Base-by-base conservation (phyloP, 352 stramenopile species). In the Phytophthora melonis region DNA sequence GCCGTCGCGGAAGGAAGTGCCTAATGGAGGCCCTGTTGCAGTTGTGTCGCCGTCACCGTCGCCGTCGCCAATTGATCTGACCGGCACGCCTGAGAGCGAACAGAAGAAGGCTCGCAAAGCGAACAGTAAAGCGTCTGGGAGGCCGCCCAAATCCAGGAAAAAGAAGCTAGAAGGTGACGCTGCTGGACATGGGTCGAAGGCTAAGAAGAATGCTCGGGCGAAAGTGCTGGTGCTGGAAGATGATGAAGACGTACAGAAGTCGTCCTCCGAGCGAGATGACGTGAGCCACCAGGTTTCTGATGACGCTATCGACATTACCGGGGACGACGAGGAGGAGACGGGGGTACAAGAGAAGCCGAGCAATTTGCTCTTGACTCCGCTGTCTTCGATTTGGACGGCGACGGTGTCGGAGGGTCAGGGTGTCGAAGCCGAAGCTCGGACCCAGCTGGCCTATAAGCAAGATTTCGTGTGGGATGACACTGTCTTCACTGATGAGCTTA, bases 391-490 rank as follows among this genome's bases (percentile, higher is more conserved):
- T 70, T 91, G 83, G 83, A 91, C 83, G 14, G 80, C 73, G 23
- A 70, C 75, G 11, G 61, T 66, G 10, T 63, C 65, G 16, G 14
- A 18, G 34, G 52, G 58, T 16, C 18, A 34, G 45, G 66, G 8
- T 34, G 10, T 6, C 56, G 71, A 62, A 56, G 57, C 3, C 41
- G 59, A 49, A 66, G 57, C 45, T 32, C 50, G 72, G 27, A 36
- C 32, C 0, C 70, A 76, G n/a, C 36, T 85, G 34, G 78, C 70
- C n/a, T 91, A 90, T 75, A 88, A 86, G 54, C 81, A 91, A 61
- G 84, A 90, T 62, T 86, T 94, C 39, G 72, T 96, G 18, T 96
- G 89, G 89, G 78, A 94, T 63, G 66, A 88, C 25, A 39, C 58
- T 7, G 55, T 93, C 13, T 96, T 96, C 53, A 89, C 81, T 14